Conservation (phyloP, 2,329 filamentous ascomycete genomes). For the Parafenestella ontariensis region DNA sequence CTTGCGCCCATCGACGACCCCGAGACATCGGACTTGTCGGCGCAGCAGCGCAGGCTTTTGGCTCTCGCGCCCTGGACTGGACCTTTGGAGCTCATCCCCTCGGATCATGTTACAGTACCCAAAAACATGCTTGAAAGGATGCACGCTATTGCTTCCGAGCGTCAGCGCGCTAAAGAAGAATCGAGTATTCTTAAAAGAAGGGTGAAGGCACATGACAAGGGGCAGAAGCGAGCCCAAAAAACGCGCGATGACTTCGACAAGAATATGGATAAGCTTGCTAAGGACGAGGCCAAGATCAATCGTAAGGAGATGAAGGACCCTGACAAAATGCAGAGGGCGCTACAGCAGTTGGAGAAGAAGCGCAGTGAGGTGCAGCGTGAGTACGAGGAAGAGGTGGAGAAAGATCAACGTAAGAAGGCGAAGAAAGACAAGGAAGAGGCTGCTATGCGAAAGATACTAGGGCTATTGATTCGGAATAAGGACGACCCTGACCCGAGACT, state of each 20-base stretch:
- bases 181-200: neutral
- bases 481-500: neutral
- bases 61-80: constrained; percentile 2
- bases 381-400: neutral
- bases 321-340: neutral
- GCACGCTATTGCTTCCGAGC: constrained; percentile 2
- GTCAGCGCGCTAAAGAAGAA: constrained; percentile 5
- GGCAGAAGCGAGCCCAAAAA: neutral
- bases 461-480: neutral
- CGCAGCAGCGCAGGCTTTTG: neutral
- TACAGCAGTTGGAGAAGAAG: neutral
- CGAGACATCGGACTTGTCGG: neutral
- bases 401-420: neutral
- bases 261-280: neutral
- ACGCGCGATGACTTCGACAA: neutral
- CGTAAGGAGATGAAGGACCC: constrained; percentile 3
- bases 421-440: constrained; percentile 1
- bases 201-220: neutral
- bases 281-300: neutral
- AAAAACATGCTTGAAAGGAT: neutral
- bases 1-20: neutral
- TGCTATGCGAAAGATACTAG: neutral
- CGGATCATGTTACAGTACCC: neutral
- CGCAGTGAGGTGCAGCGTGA: neutral
- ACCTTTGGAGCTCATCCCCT: neutral